These are phyloP conservation scores for Cryphonectria radicalis DNA, from an alignment of 2,329 filamentous ascomycete species.

Conservation along the genomic window DNA sequence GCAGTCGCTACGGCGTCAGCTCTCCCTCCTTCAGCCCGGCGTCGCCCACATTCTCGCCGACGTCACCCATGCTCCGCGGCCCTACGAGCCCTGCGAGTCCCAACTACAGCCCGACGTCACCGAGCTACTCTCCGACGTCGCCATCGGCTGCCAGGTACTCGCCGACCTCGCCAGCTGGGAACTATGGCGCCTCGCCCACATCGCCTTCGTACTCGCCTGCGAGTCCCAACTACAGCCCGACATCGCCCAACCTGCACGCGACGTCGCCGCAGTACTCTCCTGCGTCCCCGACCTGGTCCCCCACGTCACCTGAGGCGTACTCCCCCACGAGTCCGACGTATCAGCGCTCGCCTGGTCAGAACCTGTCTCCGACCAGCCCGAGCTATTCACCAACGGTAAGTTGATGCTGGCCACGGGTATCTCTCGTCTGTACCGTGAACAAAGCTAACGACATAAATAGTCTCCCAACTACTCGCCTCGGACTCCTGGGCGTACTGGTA, in stretches of 20 bases:
- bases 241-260: constrained; percentile 60
- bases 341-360: constrained; percentile 57
- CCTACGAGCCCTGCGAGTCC: constrained; percentile 60
- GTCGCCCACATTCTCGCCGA: constrained; percentile 67
- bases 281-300: constrained; percentile 77
- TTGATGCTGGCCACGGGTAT: constrained; percentile 36
- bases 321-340: constrained; percentile 67
- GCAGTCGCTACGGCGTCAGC: constrained; percentile 58
- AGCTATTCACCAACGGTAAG: constrained; percentile 67
- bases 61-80: constrained; percentile 59
- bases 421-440: constrained; percentile 35
- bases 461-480: constrained; percentile 53
- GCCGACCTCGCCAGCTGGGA: constrained; percentile 72
- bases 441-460: constrained; percentile 31
- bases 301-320: constrained; percentile 69
- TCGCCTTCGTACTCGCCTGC: constrained; percentile 75
- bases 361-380: constrained; percentile 69
- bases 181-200: constrained; percentile 67
- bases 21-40: constrained; percentile 64
- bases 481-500: constrained; percentile 46
- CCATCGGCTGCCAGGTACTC: constrained; percentile 64
- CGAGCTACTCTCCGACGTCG: constrained; percentile 66
- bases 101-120: constrained; percentile 68
- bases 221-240: constrained; percentile 73
- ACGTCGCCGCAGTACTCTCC: constrained; percentile 69